These are phyloP conservation scores for Solioccasus polychromus DNA, from an alignment of 768 basidiomycete genomes.

Conservation along the genomic window DNA sequence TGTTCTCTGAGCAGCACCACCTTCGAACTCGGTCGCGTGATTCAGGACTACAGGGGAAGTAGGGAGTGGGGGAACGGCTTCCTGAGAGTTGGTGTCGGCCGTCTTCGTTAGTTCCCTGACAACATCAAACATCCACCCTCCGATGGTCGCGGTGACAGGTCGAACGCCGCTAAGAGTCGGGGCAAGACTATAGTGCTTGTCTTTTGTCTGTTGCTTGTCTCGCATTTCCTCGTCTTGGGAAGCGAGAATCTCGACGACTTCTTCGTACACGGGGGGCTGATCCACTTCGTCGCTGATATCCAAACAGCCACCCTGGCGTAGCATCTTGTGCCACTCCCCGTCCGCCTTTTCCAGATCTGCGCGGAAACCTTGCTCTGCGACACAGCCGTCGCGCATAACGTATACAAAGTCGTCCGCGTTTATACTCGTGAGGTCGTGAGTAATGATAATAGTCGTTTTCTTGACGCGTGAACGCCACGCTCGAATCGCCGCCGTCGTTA, in stretches of 20 bases:
- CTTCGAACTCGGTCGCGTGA: constrained; percentile 19
- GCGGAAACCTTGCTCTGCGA: constrained; percentile 88
- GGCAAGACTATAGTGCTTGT: constrained; percentile 43
- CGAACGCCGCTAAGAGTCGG: constrained; percentile 39
- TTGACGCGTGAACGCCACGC: constrained; percentile 58
- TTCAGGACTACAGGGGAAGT: constrained; percentile 20
- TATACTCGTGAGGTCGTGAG: constrained; percentile 91
- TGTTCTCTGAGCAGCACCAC: constrained; percentile 17
- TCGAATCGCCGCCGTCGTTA: constrained; percentile 74
- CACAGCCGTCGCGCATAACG: constrained; percentile 75
- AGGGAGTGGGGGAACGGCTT: constrained; percentile 17
- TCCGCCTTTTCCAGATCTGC: constrained; percentile 62
- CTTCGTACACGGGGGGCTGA: constrained; percentile 32
- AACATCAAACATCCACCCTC: constrained; percentile 86
- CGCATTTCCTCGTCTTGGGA: constrained; percentile 42
- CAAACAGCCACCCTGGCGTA: constrained; percentile 57
- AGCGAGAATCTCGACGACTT: constrained; percentile 46
- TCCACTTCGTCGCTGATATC: constrained; percentile 35
- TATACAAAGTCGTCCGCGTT: constrained; percentile 80
- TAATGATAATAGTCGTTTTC: constrained; percentile 64
- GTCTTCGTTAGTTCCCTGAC: constrained; percentile 59
- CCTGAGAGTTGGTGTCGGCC: background rate
- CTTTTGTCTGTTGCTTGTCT: constrained; percentile 20
- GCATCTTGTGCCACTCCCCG: constrained; percentile 75
- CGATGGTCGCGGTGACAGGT: constrained; percentile 49